These are phyloP conservation scores for Globisporangium echinulatum DNA, from an alignment of 352 stramenopile genomes.

Conservation along the genomic window DNA sequence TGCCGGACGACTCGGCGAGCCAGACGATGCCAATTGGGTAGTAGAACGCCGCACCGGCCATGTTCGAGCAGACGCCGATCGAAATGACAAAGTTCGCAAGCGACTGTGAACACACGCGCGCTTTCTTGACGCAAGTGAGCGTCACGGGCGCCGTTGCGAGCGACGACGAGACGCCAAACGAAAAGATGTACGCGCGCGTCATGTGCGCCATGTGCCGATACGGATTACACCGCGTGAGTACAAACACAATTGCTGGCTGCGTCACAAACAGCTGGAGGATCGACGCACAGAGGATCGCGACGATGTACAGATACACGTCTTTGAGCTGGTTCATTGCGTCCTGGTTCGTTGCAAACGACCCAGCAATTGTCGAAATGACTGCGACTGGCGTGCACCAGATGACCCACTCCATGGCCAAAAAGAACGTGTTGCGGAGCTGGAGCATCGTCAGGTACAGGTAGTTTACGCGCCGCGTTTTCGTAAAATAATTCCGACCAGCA, in stretches of 20 bases:
- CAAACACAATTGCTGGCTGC: conserved; percentile 57
- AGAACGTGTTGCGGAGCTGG: conserved; percentile 68
- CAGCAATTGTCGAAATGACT: conserved; percentile 58
- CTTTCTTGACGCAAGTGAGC: conserved; percentile 54
- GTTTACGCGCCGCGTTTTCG: conserved; percentile 47
- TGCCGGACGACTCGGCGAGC: conserved; percentile 52
- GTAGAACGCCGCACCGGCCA: conserved; percentile 51
- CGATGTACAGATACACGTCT: conserved; percentile 49
- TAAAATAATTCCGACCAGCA: conserved; percentile 50
- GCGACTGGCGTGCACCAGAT: conserved; percentile 60
- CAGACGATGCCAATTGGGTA: conserved; percentile 57
- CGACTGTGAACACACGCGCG: conserved; percentile 56
- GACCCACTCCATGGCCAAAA: conserved; percentile 61
- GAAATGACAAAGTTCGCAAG: conserved; percentile 74
- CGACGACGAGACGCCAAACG: conserved; percentile 60
- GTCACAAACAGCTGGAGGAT: conserved; percentile 45
- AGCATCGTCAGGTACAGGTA: conserved; percentile 62
- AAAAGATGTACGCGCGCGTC: conserved; percentile 57
- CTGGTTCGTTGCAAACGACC: conserved; percentile 52
- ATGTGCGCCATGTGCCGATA: conserved; percentile 65
- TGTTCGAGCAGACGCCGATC: conserved; percentile 57
- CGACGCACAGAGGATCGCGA: conserved; percentile 29
- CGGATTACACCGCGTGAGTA: conserved; percentile 57
- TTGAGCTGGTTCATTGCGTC: conserved; percentile 24
- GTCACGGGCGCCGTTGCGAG: conserved; percentile 61